Evolutionary conservation across 192 early-diverging fungal species (phyloP), one percentile per base, ranked within the genome.

Genomic region (Coemansia sp.): DNA sequence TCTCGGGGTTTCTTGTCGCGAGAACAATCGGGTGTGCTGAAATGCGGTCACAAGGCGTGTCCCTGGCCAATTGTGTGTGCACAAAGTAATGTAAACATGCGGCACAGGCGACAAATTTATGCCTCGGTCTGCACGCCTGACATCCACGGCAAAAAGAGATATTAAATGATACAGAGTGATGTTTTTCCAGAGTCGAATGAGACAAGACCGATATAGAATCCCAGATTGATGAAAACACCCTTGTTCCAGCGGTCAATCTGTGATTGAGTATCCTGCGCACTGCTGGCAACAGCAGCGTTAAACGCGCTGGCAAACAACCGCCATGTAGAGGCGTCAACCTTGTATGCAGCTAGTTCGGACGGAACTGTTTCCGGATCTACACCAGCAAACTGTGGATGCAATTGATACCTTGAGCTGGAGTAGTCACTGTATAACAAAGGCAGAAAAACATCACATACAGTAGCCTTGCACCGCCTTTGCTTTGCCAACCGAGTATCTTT

Each of bases 241-340:
- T 8, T 25, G 27, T 61, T 61, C 59, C 59, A 61, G 59, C 59
- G 59, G 4, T 37, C 17, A 18, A 61, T 43, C 23, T 61, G 59
- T 18, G 49, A 44, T 10, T 51, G 48, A 24, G 52, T 51, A 23
- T 61, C 49, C 19, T 52, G 47, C 9, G 49, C 38, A 49, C 59
- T 47, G 40, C 59, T 38, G 9, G 48, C 48, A 24, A 61, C 48
- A 38, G 59, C 59, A 6, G 59, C 59, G 19, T 61, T 61, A 15
- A 61, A 25, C 2, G 59, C 59, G 14, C 52, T 47, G 23, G 59
- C 59, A 53, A 61, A 61, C 49, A 37, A n/a, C 23, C 48, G 18
- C 59, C 59, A 61, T 4, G 48, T 44, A 25, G 33, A 38, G 15
- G 48, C 13, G 40, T 50, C 59, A 13, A 61, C 19, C 22, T 15